Evolutionary conservation across 805 yeast species (phyloP), one percentile per base, ranked within the genome.

Genomic region (Yamadazyma tumulicola): DNA sequence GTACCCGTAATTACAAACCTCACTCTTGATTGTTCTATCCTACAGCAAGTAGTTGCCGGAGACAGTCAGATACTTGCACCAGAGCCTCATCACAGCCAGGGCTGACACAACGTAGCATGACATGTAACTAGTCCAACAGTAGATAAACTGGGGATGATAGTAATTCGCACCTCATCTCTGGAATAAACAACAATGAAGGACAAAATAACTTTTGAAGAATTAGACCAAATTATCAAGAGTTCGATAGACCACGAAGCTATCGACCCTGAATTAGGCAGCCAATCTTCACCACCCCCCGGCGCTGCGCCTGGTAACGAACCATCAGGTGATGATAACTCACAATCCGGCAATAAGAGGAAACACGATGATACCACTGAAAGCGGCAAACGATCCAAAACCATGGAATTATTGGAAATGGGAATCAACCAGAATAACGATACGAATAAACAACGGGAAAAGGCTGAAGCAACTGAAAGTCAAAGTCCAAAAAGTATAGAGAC

Each of bases 141-240:
- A 14, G 12, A 22, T 21, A 31, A 18, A 31, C n/a, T 15, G 14
- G 17, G 15, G 27, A n/a, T 7, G 13, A 26, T 26, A 29, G 10
- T 15, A 9, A 4, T 22, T 26, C 39, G 34, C 37, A 31, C 43
- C 22, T 37, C 36, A 31, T 35, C 31, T 36, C 35, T 18, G 13
- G 23, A 26, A 19, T 23, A 36, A 32, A 16, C 22, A 28, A 33
- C 21, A 34, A 20, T 13, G 20, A 24, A 26, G 17, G 40, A 31
- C 26, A 28, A 27, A 9, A 30, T 19, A 9, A n/a, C n/a, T n/a
- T 16, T 40, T 34, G 42, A 40, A n/a, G 45, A 36, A 4, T 29
- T 43, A 15, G 45, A 43, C 14, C 44, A 36, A 27, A 45, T 39
- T 34, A 42, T 39, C 34, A 26, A 28, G 30, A 42, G 35, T 32